Evolutionary conservation across 176 grass and related monocot genomes (phyloP), one percentile per base, ranked within the genome.

Genomic region (Oryza brachyantha): DNA sequence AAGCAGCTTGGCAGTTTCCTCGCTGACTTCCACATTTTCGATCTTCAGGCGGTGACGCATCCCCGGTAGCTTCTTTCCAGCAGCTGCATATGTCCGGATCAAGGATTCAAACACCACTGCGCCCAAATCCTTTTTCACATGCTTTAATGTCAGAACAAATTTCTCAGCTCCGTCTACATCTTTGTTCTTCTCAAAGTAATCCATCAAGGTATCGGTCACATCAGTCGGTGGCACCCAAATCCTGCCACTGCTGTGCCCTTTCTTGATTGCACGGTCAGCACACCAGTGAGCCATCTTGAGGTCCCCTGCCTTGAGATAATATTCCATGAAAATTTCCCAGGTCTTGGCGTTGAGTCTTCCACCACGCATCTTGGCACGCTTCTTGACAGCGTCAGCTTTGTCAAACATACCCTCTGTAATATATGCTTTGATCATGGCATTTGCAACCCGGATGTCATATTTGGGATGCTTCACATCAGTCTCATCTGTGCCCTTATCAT

Each of bases 341-440:
- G 92, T 88, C 91, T 98, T 94, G 13, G 92, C 77, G 21, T 98
- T 98, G 21, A 84, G 87, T 70, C 92, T 92, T 73, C 92, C 92
- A 21, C 95, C 92, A 7, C 81, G 87, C 76, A 80, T 83, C 61
- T 94, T 93, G 36, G 96, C 92, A 34, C 25, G 80, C 84, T 94
- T 87, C 84, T 94, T 94, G 27, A 92, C 42, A 70, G 83, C 83
- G 32, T 77, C 21, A 68, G 96, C 96, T 72, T 94, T 84, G 61
- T 98, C 90, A 48, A 98, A 70, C 90, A 84, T 98, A 68, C 85
- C 88, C 77, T 98, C 96, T 61, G 89, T 13, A 55, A 89, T 73
- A 52, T 98, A 98, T 50, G 90, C 96, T 84, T 65, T 98, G n/a
- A 98, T 94, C 85, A 98, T 84, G 36, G 90, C 96, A 75, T 98